Conservation (phyloP, 2,329 filamentous ascomycete species). For the Colletotrichum sp. region DNA sequence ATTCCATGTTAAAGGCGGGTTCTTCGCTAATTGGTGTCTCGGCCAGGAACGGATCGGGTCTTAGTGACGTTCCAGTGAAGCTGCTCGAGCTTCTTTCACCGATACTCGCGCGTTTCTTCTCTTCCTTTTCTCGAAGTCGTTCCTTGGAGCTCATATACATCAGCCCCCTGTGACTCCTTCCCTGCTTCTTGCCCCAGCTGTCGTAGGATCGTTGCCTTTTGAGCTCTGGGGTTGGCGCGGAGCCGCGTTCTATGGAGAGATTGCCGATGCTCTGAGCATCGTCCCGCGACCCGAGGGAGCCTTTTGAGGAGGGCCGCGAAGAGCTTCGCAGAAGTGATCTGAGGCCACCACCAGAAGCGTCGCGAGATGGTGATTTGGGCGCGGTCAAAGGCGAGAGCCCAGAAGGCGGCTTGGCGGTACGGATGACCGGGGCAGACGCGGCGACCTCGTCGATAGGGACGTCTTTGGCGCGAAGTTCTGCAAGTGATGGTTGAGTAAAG, state of each 20-base stretch:
- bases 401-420: slow-evolving; percentile 82
- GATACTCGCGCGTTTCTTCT: slow-evolving; percentile 61
- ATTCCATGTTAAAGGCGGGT: slow-evolving; percentile 34
- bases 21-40: slow-evolving; percentile 64
- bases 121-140: slow-evolving; percentile 67
- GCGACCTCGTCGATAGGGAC: slow-evolving; percentile 64
- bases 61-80: slow-evolving; percentile 41
- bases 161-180: slow-evolving; percentile 60
- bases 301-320: slow-evolving; percentile 65
- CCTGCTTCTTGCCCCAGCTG: slow-evolving; percentile 65
- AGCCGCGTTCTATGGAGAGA: slow-evolving; percentile 64
- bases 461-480: slow-evolving; percentile 52
- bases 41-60: slow-evolving; percentile 54
- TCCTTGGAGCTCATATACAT: slow-evolving; percentile 80
- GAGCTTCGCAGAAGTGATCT: slow-evolving; percentile 64
- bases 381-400: slow-evolving; percentile 76
- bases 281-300: slow-evolving; percentile 60
- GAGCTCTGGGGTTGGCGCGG: slow-evolving; percentile 47
- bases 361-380: slow-evolving; percentile 57
- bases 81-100: slow-evolving; percentile 43
- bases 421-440: slow-evolving; percentile 73
- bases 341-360: slow-evolving; percentile 53
- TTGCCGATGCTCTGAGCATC: slow-evolving; percentile 69
- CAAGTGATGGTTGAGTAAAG: slow-evolving; percentile 58
- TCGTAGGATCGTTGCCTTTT: slow-evolving; percentile 61